Evolutionary conservation across 176 grass and related monocot genomes (phyloP), one percentile per base, ranked within the genome.

Genomic region (Musa schizocarpa): DNA sequence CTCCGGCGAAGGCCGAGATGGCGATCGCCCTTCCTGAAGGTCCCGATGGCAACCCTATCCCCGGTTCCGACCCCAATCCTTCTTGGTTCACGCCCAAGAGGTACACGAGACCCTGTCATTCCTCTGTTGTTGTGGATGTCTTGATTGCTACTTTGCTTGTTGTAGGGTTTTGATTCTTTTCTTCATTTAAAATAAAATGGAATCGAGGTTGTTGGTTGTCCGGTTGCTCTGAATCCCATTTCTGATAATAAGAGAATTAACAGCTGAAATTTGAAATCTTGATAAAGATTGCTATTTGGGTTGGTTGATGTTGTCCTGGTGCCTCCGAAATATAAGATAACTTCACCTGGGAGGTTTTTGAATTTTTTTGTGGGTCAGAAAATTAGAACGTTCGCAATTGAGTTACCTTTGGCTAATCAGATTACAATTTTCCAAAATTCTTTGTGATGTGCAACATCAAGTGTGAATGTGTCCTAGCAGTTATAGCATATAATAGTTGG

Each of bases 81-180:
- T 87, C 85, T 21, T 87, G 85, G 85, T 87, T 87, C 74, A 83
- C 80, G 29, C 85, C 85, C 6, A 83, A 76, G 76, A 87, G 85
- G 85, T 81, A 76, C 27, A 49, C 50, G 20, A 21, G 6, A 13
- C 13, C 34, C 34, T 29, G 24, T 4, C 50, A 8, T 64, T 54
- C 19, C 14, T 52, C 49, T 48, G 63, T 56, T 14, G 54, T 49
- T 53, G 13, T 4, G 72, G 63, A 54, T 69, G 17, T 50, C 68
- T 74, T 13, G 74, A 22, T 54, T 59, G 70, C 20, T 52, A 43
- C 14, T 73, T 55, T 59, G 49, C 34, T n/a, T 26, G 13, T 20
- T 71, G 19, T 71, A 52, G 68, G 50, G 48, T 51, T 51, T 51
- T 49, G 19, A 71, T 65, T 43, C 4, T 6, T 43, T 43, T 43